Evolutionary conservation across 2,329 filamentous ascomycete species (phyloP).

Genomic region (Rutstroemia sp.): DNA sequence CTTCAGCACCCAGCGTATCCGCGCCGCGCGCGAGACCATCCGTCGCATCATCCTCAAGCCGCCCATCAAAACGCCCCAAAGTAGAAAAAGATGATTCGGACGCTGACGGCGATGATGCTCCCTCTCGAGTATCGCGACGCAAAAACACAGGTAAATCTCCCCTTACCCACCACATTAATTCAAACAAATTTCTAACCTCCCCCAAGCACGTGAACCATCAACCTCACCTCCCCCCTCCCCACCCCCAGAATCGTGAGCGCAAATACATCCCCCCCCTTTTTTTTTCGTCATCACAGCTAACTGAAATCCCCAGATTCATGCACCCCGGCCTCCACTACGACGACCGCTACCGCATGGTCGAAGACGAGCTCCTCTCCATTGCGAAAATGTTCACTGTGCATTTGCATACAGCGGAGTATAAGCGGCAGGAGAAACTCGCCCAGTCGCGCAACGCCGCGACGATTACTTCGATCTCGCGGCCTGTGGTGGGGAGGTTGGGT

Average conservation of each 20-base stretch:
- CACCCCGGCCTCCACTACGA: slow-evolving; percentile 55
- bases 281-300: too few relatives aligned
- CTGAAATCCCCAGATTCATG: slow-evolving; percentile 44
- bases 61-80: slow-evolving; percentile 14
- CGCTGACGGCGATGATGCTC: background rate
- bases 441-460: slow-evolving; percentile 45
- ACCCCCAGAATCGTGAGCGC: slow-evolving; percentile 25
- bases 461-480: slow-evolving; percentile 33
- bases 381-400: slow-evolving; percentile 66
- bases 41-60: background rate
- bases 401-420: slow-evolving; percentile 71
- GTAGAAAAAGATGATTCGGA: background rate
- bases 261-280: too few relatives aligned
- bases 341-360: slow-evolving; percentile 73
- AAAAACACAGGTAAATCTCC: background rate
- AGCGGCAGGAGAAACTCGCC: slow-evolving; percentile 53
- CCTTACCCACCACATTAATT: too few relatives aligned
- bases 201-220: slow-evolving; percentile 33
- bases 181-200: background rate
- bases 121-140: background rate
- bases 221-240: slow-evolving; percentile 46
- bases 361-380: slow-evolving; percentile 66
- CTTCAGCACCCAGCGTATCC: slow-evolving; percentile 6
- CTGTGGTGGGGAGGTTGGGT: slow-evolving; percentile 30
- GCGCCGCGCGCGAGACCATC: slow-evolving; percentile 3